Percentiles rank a stretch among this genome's conserved stretches.
Evolutionary conservation across 2,329 filamentous ascomycete species (phyloP).

Genomic region (Fusarium verticillioides): DNA sequence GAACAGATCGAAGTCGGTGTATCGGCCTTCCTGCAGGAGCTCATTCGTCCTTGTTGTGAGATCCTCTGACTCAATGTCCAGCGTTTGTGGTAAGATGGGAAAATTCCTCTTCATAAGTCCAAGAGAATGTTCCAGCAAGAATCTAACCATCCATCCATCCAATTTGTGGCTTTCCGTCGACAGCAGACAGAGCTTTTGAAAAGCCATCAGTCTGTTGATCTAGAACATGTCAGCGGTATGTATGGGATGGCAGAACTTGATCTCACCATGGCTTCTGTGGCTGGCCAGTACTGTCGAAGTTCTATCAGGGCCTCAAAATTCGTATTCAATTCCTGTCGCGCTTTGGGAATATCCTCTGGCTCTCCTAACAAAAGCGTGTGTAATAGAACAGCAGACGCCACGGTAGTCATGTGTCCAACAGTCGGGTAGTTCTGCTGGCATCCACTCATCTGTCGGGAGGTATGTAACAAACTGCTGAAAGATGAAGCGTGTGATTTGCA

Average conservation of each 20-base stretch:
- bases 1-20: neutral
- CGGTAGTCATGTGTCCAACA: neutral
- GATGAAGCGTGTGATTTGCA: slow-evolving; percentile 2
- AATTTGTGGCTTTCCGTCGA: neutral
- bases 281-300: slow-evolving; percentile 1
- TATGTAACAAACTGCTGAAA: neutral
- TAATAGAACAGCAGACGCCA: neutral
- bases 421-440: neutral
- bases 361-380: slow-evolving; percentile 2
- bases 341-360: neutral
- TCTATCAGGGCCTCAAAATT: neutral
- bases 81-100: accelerated
- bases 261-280: neutral
- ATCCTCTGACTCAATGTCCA: neutral
- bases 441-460: neutral
- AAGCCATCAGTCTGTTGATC: neutral
- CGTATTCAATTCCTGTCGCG: neutral
- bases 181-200: neutral
- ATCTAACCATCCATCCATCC: slow-evolving; percentile 10
- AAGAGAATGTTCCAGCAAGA: slow-evolving; percentile 4
- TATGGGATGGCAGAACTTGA: accelerated
- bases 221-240: accelerated
- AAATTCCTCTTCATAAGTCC: neutral
- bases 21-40: neutral
- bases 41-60: neutral